Evolutionary conservation across 139 green algal genomes (phyloP).

Genomic region (Chlorella sp.): DNA sequence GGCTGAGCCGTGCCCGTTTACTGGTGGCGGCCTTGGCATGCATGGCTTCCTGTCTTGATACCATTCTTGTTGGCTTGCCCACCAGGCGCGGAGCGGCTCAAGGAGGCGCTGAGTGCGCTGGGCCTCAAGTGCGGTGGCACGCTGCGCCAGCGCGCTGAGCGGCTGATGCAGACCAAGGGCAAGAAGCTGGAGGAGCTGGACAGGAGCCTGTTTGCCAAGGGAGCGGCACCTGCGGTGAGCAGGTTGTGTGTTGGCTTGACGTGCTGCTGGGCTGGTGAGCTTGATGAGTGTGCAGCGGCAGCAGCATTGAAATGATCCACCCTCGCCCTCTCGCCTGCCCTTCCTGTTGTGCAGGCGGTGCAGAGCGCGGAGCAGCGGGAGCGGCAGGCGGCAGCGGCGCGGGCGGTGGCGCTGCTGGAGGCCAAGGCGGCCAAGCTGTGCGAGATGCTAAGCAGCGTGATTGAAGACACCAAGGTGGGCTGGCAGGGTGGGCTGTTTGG

Average conservation of each 20-base stretch:
- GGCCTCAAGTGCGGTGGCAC: slow-evolving; percentile 97
- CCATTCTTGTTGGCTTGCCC: no score
- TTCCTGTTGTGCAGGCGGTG: background rate
- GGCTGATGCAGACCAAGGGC: slow-evolving; percentile 82
- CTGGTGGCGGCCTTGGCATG: no score
- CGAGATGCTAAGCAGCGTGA: no score
- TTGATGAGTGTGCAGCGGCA: no score
- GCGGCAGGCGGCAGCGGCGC: background rate
- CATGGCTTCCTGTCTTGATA: no score
- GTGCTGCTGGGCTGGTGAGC: no score
- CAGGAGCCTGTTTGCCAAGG: slow-evolving; percentile 82
- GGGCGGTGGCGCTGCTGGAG: background rate
- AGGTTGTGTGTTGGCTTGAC: no score
- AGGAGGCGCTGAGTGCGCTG: slow-evolving; percentile 80
- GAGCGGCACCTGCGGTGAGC: slow-evolving; percentile 51
- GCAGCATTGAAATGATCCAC: background rate
- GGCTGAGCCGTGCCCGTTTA: no score
- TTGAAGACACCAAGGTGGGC: no score
- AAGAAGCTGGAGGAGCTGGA: slow-evolving; percentile 74
- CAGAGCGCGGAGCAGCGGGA: background rate
- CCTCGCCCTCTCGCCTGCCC: background rate
- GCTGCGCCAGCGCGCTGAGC: slow-evolving; percentile 82
- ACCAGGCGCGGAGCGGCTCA: slow-evolving; percentile 77
- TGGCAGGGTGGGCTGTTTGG: no score
- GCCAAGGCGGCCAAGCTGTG: background rate